Percentiles rank a stretch among this genome's conserved stretches.
Conservation (phyloP, 257 asterid genomes). For the Echites panduratus region DNA sequence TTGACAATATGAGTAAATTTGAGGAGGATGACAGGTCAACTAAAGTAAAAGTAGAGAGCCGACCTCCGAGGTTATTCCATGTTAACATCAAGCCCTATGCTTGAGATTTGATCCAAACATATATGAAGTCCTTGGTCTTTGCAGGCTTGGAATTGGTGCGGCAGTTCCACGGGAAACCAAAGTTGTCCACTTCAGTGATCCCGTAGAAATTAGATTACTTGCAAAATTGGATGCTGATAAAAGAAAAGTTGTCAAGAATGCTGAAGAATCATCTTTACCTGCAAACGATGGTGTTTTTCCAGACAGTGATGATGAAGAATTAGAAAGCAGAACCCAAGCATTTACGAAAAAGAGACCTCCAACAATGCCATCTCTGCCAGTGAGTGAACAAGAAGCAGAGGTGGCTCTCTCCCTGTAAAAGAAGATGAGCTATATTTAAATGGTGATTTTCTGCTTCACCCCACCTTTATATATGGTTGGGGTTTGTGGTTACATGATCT, state of each 20-base stretch:
- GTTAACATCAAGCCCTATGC: neutral
- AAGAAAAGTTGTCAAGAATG: constrained; percentile 30
- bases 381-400: constrained; percentile 38
- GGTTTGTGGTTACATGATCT: no score
- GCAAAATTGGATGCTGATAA: constrained; percentile 46
- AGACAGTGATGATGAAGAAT: constrained; percentile 66
- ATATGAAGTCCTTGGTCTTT: constrained; percentile 1
- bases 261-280: constrained; percentile 30
- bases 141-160: constrained; percentile 90
- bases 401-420: constrained; percentile 15
- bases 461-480: no score
- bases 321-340: constrained; percentile 62
- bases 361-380: constrained; percentile 18
- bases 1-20: constrained; percentile 52
- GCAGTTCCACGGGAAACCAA: constrained; percentile 51
- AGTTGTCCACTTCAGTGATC: constrained; percentile 37
- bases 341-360: constrained; percentile 60
- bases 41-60: constrained; percentile 48
- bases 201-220: constrained; percentile 57
- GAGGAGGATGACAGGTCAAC: constrained; percentile 28
- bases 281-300: constrained; percentile 36
- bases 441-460: neutral
- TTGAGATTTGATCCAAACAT: neutral
- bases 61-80: constrained; percentile 63
- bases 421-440: neutral